Evolutionary conservation across 163 green algal genomes (phyloP).

Genomic region (Trebouxiophyceae sp.): DNA sequence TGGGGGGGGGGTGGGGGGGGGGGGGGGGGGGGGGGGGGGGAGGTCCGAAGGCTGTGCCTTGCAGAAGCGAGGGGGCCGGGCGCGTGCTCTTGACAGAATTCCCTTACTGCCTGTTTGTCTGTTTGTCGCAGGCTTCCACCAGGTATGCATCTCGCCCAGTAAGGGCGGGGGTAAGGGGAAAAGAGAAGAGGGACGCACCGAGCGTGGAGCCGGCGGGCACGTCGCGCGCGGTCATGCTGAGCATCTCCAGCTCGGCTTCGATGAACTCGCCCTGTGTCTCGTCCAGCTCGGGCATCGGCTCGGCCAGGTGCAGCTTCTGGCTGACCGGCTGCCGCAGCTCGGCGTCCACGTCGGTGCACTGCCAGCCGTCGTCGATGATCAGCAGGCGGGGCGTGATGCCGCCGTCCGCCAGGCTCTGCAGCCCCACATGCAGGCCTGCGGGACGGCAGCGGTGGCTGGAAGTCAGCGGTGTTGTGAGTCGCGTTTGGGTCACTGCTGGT

Average conservation of each 20-base stretch:
- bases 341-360: constrained; percentile 67
- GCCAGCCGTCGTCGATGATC: constrained; percentile 98
- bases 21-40: neutral
- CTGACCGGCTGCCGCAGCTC: constrained; percentile 17
- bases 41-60: neutral
- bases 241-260: constrained; percentile 56
- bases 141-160: too few species aligned
- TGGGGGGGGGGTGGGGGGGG: neutral
- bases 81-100: too few species aligned
- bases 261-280: constrained; percentile 38
- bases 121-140: too few species aligned
- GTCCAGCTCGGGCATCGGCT: constrained; percentile 24
- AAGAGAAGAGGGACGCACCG: constrained; percentile 7
- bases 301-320: constrained; percentile 22
- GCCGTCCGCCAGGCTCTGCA: constrained; percentile 60
- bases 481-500: constrained; percentile 98
- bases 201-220: constrained; percentile 32
- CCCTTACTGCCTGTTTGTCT: too few species aligned
- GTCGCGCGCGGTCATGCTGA: constrained; percentile 24
- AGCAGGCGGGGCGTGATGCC: constrained; percentile 70
- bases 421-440: constrained; percentile 65
- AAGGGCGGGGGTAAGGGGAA: too few species aligned
- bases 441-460: constrained; percentile 20
- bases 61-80: too few species aligned
- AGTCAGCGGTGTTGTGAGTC: constrained; percentile 95